Base-by-base conservation (phyloP, 192 early-diverging fungal species). In the Coemansia guatemalensis region DNA sequence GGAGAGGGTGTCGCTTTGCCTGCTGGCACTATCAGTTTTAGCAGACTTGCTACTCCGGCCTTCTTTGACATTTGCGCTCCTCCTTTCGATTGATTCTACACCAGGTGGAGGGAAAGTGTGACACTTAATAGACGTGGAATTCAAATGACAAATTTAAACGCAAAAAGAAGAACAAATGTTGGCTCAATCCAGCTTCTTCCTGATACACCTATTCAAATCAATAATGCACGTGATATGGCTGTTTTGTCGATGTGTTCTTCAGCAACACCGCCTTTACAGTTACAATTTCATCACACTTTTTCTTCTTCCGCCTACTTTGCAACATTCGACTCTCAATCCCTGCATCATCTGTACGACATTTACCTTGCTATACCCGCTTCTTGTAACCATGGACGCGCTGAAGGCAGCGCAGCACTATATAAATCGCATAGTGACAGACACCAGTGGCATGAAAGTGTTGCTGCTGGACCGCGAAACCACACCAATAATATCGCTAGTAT, bases 361-460 rank as follows among this genome's bases (percentile, higher is more conserved):
- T 64, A 23, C 17, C 21, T 29, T 44, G 23, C 14, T 39, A 27
- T 53, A 27, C 3, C 4, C 21, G 17, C 39, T 11, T 3, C 3
- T 44, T 44, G 50, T n/a, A 49, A 48, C 23, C 27, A 92, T 94
- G 92, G 90, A 94, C 64, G 70, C 88, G 27, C 80, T 95, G 25
- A 91, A 92, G 65, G 87, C 88, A 11, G 78, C 87, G 11, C 91
- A 98, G 84, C 85, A 84, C 68, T 99, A 99, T 82, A 85, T 93
- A 50, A 88, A 88, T 66, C 96, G 95, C 76, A 96, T 99, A 89
- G 83, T 94, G 56, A 63, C 78, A 25, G 95, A 97, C 50, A 91
- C 92, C 21, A 73, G 86, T 53, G 96, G 96, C n/a, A 98, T 99
- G 95, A 99, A 99, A 75, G 94, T 98, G 47, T 83, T 99, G 18